Conservation (phyloP, 495 filamentous ascomycete species). For the Peziza echinospora region DNA sequence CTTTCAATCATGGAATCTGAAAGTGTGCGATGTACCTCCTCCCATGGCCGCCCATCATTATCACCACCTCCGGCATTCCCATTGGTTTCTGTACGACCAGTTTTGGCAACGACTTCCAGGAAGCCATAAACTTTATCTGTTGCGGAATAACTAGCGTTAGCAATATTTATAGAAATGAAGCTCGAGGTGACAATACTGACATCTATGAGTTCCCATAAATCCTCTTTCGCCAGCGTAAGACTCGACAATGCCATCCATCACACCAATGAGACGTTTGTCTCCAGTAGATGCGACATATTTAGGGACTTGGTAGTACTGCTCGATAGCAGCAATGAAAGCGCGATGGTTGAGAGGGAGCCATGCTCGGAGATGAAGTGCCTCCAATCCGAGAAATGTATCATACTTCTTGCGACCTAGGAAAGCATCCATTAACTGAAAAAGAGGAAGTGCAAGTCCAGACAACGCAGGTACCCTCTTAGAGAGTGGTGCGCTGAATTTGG, state of each 20-base stretch:
- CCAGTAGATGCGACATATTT: constrained; percentile 27
- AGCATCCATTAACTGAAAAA: constrained; percentile 32
- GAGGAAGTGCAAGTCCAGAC: constrained; percentile 28
- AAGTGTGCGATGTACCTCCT: constrained; percentile 29
- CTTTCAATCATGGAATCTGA: constrained; percentile 33
- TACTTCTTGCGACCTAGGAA: constrained; percentile 30
- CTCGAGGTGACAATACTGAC: neutral
- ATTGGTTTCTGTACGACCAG: constrained; percentile 29
- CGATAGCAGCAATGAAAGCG: constrained; percentile 31
- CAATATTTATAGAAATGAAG: neutral
- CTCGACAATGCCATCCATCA: constrained; percentile 29
- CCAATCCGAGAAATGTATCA: constrained; percentile 27
- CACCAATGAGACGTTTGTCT: constrained; percentile 25
- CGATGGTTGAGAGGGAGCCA: constrained; percentile 29
- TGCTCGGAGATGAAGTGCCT: constrained; percentile 28
- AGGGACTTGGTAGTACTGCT: constrained; percentile 28
- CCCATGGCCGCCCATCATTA: constrained; percentile 24
- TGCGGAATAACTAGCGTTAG: no score
- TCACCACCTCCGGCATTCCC: constrained; percentile 26
- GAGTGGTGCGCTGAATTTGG: constrained; percentile 28
- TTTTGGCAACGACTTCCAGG: constrained; percentile 30
- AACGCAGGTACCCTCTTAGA: constrained; percentile 31
- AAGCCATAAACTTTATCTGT: constrained; percentile 35
- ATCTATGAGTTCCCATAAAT: constrained; percentile 32
- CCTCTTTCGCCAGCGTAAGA: constrained; percentile 29